phyloP scores from a whole-genome alignment of 2,329 filamentous ascomycete genomes.

The Zymoseptoria brevis region DNA sequence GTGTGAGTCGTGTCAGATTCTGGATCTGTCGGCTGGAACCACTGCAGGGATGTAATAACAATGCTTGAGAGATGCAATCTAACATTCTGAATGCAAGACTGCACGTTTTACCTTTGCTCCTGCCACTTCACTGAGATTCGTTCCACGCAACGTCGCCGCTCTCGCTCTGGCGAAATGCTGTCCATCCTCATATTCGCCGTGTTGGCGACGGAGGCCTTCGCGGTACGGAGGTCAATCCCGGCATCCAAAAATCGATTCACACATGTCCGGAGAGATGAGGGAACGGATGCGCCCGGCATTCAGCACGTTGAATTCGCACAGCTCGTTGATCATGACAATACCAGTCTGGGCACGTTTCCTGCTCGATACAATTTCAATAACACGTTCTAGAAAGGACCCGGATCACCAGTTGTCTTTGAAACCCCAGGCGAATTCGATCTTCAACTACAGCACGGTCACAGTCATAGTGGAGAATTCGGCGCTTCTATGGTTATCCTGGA shows the following conservation, averaged over 20 bases:
- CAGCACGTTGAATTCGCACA: slow-evolving; percentile 42
- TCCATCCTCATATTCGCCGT: neutral
- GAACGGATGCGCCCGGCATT: neutral
- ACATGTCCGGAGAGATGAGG: neutral
- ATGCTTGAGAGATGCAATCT: too few relatives aligned
- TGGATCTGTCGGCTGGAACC: neutral
- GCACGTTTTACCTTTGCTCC: too few relatives aligned
- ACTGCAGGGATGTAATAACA: too few relatives aligned
- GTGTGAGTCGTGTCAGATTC: neutral
- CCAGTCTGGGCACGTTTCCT: slow-evolving; percentile 47
- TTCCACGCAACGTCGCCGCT: neutral
- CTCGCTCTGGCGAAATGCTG: neutral
- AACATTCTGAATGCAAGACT: too few relatives aligned
- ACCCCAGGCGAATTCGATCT: slow-evolving; percentile 46
- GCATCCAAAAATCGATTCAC: neutral
- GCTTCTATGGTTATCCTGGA: slow-evolving; percentile 50
- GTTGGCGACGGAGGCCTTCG: neutral
- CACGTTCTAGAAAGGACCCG: slow-evolving; percentile 45
- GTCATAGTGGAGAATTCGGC: slow-evolving; percentile 44
- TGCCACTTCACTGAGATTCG: too few relatives aligned
- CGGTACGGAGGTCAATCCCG: neutral
- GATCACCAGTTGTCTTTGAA: slow-evolving; percentile 41
- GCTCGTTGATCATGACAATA: slow-evolving; percentile 51
- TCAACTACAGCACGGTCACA: slow-evolving; percentile 43
- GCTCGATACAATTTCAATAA: slow-evolving; percentile 49